These are phyloP conservation scores for Rhodomyrtus psidioides DNA, from an alignment of 441 rosid species.

Conservation along the genomic window DNA sequence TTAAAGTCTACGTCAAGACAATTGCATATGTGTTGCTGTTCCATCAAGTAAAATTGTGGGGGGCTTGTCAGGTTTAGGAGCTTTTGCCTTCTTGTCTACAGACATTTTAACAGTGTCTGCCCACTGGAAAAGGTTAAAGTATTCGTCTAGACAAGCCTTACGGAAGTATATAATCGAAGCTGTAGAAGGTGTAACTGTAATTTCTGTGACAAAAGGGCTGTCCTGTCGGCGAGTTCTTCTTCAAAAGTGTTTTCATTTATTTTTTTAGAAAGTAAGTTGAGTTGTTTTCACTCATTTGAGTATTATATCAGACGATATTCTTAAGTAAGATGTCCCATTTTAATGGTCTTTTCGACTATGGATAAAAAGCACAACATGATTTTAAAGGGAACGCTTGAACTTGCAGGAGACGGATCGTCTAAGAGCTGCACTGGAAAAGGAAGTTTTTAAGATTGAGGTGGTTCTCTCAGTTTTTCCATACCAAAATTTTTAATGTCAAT, in stretches of 20 bases:
- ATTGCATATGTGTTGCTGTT: background rate
- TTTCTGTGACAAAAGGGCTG: background rate
- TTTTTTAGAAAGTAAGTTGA: background rate
- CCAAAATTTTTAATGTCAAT: background rate
- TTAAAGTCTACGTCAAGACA: background rate
- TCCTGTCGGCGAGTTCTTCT: background rate
- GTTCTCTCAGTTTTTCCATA: background rate
- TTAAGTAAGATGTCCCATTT: background rate
- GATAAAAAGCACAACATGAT: background rate
- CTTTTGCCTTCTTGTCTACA: background rate
- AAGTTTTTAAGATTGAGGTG: constrained; percentile 61
- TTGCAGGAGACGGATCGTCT: constrained; percentile 55
- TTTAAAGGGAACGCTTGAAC: background rate
- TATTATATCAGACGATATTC: background rate
- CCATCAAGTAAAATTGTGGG: background rate
- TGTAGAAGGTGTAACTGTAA: background rate
- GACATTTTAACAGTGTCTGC: background rate
- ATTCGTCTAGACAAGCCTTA: background rate
- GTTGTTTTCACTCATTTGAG: background rate
- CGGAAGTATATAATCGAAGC: background rate
- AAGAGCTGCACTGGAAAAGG: constrained; percentile 46
- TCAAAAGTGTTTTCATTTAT: background rate
- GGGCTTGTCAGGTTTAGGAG: background rate
- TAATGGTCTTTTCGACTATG: background rate
- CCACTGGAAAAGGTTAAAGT: background rate